Conservation (phyloP, 2,329 filamentous ascomycete genomes). For the Colletotrichum sp. region DNA sequence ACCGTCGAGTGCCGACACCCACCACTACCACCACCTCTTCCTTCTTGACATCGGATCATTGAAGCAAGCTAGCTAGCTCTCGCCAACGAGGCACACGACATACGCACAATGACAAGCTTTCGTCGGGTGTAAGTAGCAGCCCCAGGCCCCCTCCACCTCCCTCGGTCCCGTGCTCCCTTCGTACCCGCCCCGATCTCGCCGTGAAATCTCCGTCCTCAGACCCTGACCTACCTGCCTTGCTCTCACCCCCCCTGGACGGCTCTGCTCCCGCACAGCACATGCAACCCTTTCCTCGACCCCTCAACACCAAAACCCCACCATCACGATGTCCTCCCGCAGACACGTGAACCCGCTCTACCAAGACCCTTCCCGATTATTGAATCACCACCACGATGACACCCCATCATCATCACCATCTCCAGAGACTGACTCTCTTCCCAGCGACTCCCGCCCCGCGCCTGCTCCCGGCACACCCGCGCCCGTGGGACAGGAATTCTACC, state of each 20-base stretch:
- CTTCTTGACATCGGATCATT: not conserved
- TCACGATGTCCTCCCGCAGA: not conserved
- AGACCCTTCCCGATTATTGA: not conserved
- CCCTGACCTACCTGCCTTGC: not conserved
- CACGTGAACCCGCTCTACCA: slow-evolving; percentile 3
- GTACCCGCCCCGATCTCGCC: not conserved
- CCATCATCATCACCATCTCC: not conserved
- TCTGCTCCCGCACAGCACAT: not conserved
- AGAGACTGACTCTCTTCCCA: slow-evolving; percentile 23
- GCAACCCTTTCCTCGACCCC: not conserved
- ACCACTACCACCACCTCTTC: not conserved
- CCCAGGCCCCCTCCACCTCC: not conserved
- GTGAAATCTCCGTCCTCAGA: not conserved
- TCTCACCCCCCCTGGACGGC: not conserved
- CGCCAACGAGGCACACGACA: not conserved
- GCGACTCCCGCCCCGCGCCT: slow-evolving; percentile 20
- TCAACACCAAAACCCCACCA: slow-evolving; percentile 14
- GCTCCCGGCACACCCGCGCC: slow-evolving; percentile 22
- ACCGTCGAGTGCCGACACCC: not conserved
- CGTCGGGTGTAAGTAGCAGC: slow-evolving; percentile 13
- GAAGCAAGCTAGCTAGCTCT: not conserved
- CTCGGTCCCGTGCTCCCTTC: not conserved
- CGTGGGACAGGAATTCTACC: slow-evolving; percentile 39
- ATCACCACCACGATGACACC: not conserved
- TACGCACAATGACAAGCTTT: slow-evolving; percentile 9